Conservation (phyloP, 2,329 filamentous ascomycete genomes). For the Calonectria naviculata region DNA sequence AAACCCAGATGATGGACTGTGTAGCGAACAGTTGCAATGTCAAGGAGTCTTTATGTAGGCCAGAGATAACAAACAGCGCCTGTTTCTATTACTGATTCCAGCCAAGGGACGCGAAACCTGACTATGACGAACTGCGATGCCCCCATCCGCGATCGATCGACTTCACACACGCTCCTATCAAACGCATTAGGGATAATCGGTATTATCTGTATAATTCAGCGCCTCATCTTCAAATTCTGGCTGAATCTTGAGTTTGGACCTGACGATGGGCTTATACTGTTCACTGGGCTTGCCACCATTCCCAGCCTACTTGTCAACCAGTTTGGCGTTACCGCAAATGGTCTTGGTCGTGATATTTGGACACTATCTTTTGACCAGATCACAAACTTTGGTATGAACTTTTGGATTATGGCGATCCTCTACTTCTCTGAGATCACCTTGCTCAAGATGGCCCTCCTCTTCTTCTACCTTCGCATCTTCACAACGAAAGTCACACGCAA, state of each 20-base stretch:
- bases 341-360: conserved; percentile 22
- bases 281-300: not conserved
- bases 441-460: conserved; percentile 19
- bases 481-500: not conserved
- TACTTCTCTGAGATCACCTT: conserved; percentile 18
- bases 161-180: not conserved
- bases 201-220: not conserved
- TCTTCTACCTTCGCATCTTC: conserved; percentile 27
- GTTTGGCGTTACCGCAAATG: conserved; percentile 10
- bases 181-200: not conserved
- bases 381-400: not conserved
- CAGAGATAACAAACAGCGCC: rapidly evolving
- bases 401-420: conserved; percentile 16
- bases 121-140: not conserved
- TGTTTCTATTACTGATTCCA: not conserved
- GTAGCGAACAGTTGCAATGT: not conserved
- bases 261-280: not conserved
- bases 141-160: not conserved
- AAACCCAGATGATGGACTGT: not conserved
- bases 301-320: not conserved
- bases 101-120: not conserved
- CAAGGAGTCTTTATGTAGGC: not conserved
- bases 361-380: conserved; percentile 6
- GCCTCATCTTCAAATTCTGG: not conserved
- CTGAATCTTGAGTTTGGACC: not conserved